Evolutionary conservation across 1,284 basidiomycete genomes (phyloP), one percentile per base, ranked within the genome.

Genomic region (Coniferiporia weirii): DNA sequence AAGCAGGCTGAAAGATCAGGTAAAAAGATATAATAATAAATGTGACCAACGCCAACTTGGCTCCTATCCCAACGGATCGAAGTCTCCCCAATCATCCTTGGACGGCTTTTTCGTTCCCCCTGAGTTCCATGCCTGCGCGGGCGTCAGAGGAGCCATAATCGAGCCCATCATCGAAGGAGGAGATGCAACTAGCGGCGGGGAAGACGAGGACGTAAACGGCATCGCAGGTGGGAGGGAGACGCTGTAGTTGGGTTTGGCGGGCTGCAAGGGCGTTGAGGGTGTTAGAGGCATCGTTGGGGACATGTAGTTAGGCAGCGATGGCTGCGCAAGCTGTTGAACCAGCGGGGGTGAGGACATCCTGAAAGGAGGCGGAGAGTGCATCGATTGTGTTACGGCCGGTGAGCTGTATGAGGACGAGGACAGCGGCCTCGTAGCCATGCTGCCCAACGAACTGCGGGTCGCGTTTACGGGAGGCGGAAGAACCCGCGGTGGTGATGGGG

Each of bases 21-120:
- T 49, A 49, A 27, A 27, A 27, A 27, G 27, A 27, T 27, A 17
- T 17, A 27, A 22, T 17, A 15, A 15, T 15, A 50, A 15, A 50
- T 50, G n/a, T 32, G 3, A 17, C 27, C 27, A 27, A 63, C 62
- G 43, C 19, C 22, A 20, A 13, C 34, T 19, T 6, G 13, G 13
- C 47, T 51, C 73, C 66, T 82, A 40, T 50, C 75, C 73, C 48
- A 89, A 72, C 34, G 89, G 89, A 74, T 92, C 89, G 68, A 92
- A 92, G 68, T 89, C 89, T 22, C 82, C 83, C 87, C 87, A 91
- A 62, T 85, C 85, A 63, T 82, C 77, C 65, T 84, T 84, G 36
- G 82, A 76, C 13, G 79, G 69, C 59, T 78, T 80, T 57, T 78
- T 82, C 17, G 74, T 61, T 36, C 76, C 63, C 56, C 64, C 70